Evolutionary conservation across 164 flowering plant genomes (phyloP).

Genomic region (Magnolia sinica): DNA sequence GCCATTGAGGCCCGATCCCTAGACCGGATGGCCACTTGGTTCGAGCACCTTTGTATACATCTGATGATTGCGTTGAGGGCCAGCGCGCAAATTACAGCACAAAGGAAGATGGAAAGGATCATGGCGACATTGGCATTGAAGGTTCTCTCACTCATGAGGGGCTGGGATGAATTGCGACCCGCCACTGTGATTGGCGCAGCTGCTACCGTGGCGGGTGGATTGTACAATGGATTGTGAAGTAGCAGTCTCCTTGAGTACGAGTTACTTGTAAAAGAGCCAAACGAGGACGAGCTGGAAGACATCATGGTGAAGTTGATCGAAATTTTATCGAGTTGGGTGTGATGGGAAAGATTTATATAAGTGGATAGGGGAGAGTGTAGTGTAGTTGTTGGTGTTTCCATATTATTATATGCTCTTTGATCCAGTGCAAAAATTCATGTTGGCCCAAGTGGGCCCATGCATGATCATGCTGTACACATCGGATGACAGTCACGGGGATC

Average conservation of each 20-base stretch:
- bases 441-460: not conserved
- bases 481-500: not conserved
- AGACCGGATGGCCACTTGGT: constrained; percentile 17
- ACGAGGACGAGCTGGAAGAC: not conserved
- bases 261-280: not conserved
- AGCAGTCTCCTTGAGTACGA: constrained; percentile 27
- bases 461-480: too few relatives aligned
- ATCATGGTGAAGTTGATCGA: not conserved
- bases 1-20: constrained; percentile 19
- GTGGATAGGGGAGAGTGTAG: not conserved
- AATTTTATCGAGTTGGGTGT: too few relatives aligned
- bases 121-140: constrained; percentile 76
- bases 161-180: not conserved
- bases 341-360: not conserved
- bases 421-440: not conserved
- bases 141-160: constrained; percentile 13
- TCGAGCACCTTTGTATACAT: constrained; percentile 58
- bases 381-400: not conserved
- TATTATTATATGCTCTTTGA: not conserved
- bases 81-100: constrained; percentile 80
- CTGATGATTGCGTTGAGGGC: constrained; percentile 68
- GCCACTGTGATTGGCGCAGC: constrained; percentile 14
- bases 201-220: constrained; percentile 15
- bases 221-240: constrained; percentile 28
- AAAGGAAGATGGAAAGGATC: constrained; percentile 75